Conservation (phyloP, 768 basidiomycete genomes). For the Xerocomellus intermedius region DNA sequence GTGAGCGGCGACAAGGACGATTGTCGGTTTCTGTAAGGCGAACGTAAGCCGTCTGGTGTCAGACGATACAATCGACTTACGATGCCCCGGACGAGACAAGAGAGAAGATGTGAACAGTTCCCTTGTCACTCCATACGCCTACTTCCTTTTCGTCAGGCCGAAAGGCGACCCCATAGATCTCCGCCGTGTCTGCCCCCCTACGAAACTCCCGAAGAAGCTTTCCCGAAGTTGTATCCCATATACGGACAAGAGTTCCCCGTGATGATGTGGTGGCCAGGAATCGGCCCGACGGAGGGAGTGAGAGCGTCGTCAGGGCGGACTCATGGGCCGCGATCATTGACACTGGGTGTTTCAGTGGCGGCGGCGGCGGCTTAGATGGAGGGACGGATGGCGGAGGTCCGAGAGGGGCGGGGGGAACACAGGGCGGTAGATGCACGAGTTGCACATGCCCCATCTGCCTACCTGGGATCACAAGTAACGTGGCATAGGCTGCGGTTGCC, state of each 20-base stretch:
- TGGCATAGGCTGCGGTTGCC: constrained; percentile 74
- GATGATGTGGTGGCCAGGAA: constrained; percentile 82
- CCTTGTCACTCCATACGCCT: constrained; percentile 94
- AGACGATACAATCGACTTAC: constrained; percentile 43
- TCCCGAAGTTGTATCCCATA: constrained; percentile 78
- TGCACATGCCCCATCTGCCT: constrained; percentile 88
- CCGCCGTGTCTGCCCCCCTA: constrained; percentile 85
- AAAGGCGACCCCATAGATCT: constrained; percentile 89
- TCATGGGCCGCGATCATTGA: constrained; percentile 85
- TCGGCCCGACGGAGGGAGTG: constrained; percentile 74
- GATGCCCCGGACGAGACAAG: constrained; percentile 62
- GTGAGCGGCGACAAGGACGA: constrained; percentile 79
- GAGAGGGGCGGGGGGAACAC: constrained; percentile 54
- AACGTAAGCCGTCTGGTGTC: constrained; percentile 3
- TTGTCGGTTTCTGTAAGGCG: constrained; percentile 68
- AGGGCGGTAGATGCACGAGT: constrained; percentile 80
- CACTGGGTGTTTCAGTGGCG: constrained; percentile 60
- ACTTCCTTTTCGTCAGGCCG: constrained; percentile 83
- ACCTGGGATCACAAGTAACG: constrained; percentile 82
- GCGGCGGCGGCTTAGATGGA: constrained; percentile 55
- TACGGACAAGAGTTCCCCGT: constrained; percentile 80
- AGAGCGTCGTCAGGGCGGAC: constrained; percentile 73
- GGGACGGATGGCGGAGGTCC: constrained; percentile 55
- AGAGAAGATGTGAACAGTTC: constrained; percentile 88
- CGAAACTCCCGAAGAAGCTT: constrained; percentile 78